Evolutionary conservation across 2,329 filamentous ascomycete species (phyloP).

Genomic region (Penicillium hordei): DNA sequence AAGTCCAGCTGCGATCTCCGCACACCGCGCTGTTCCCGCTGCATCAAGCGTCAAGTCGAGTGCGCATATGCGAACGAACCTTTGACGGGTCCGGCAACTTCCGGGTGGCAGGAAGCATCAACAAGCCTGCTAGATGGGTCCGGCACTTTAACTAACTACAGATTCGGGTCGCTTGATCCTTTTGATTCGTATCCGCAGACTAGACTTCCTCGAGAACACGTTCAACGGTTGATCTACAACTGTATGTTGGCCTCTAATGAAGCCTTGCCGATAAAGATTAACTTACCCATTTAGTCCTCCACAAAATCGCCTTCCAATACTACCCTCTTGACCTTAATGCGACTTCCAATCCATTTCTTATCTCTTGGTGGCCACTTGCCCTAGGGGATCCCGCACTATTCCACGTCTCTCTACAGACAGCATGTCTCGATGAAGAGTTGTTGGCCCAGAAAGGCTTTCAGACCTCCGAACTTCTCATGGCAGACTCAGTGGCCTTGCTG

Average conservation of each 20-base stretch:
- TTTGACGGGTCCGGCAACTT: constrained; percentile 32
- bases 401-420: constrained; percentile 60
- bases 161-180: constrained; percentile 49
- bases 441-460: constrained; percentile 54
- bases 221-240: constrained; percentile 57
- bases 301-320: constrained; percentile 60
- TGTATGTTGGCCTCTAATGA: constrained; percentile 44
- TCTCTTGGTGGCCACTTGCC: constrained; percentile 62
- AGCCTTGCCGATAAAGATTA: neutral
- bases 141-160: constrained; percentile 27
- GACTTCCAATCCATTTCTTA: constrained; percentile 58
- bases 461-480: constrained; percentile 57
- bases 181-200: constrained; percentile 59
- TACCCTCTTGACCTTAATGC: constrained; percentile 57
- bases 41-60: constrained; percentile 48
- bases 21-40: constrained; percentile 57
- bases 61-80: constrained; percentile 59
- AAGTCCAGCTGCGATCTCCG: constrained; percentile 59
- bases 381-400: constrained; percentile 58
- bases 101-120: constrained; percentile 10
- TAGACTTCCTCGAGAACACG: constrained; percentile 51
- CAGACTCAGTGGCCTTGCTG: constrained; percentile 55
- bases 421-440: constrained; percentile 57
- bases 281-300: constrained; percentile 48
- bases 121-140: constrained; percentile 3